phyloP scores from a whole-genome alignment of 116 monocot species.

The Dioscorea cayenensis region DNA sequence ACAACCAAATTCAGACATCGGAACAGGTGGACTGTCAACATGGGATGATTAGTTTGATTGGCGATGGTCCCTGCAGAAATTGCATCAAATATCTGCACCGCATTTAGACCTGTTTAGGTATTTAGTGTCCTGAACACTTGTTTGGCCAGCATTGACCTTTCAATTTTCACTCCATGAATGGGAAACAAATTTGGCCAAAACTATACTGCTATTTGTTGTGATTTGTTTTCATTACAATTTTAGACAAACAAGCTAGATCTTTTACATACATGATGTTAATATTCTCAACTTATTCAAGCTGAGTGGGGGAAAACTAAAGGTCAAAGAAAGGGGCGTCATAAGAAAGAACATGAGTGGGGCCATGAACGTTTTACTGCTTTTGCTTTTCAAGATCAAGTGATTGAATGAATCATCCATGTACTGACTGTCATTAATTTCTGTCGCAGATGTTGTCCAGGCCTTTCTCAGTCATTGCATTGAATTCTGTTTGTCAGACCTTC shows the following conservation, averaged over 20 bases:
- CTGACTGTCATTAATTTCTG: neutral
- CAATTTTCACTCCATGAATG: neutral
- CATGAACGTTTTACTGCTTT: neutral
- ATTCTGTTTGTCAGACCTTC: neutral
- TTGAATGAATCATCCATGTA: neutral
- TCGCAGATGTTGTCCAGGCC: neutral
- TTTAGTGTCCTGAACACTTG: neutral
- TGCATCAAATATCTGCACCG: neutral
- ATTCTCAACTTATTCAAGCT: no score
- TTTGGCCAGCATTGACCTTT: neutral
- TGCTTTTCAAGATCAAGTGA: neutral
- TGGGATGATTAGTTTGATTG: conserved; percentile 35
- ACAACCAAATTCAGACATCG: conserved; percentile 19
- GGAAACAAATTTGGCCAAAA: neutral
- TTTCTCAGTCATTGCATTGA: neutral
- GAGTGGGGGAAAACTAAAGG: no score
- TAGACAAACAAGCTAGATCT: neutral
- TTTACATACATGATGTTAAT: neutral
- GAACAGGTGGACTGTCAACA: conserved; percentile 51
- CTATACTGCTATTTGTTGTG: neutral
- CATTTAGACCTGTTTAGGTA: neutral
- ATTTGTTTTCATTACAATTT: neutral
- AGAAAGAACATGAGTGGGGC: neutral
- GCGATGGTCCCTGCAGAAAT: neutral
- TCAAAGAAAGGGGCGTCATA: no score